Evolutionary conservation across 495 filamentous ascomycete species (phyloP), one percentile per base, ranked within the genome.

Genomic region (Podospora conica): DNA sequence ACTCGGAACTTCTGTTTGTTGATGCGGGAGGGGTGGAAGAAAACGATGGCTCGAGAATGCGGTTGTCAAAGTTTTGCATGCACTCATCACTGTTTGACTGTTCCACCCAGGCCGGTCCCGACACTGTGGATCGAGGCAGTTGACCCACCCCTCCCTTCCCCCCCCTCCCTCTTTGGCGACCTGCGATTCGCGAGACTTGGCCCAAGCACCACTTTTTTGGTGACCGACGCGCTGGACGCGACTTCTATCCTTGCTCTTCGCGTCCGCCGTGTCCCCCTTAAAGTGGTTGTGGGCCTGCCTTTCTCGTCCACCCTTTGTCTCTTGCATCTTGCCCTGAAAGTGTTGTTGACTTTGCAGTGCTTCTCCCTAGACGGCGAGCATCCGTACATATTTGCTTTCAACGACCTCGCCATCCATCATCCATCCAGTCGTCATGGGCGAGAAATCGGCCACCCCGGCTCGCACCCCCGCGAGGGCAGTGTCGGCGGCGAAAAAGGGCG

Each of bases 401-500:
- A 31, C 29, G n/a, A 48, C 40, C 40, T 48, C 40, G 6, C 40
- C 40, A 48, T 48, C 40, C 40, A 0, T 48, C 40, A 0, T 48
- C 33, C 40, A 48, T 12, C 9, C 29, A 11, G 29, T 48, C 40
- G 40, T n/a, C 40, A 77, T 77, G 75, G 75, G 68, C 54, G 75
- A 73, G 28, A 75, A 72, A 57, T 9, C 66, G 7, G 54, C 71
- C 22, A 24, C 67, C 20, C 55, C 67, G 28, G 73, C 73, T 60
- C 74, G 75, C 61, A 82, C 79, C 1, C 79, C 81, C 7, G 79
- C 81, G 53, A 79, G 70, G 64, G 75, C 79, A 27, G 74, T 79
- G 24, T 76, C 79, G 27, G 65, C 71, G 60, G 75, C 75, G 61
- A 81, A 73, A 71, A 81, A 79, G 65, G 57, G 72, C 9, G 72